These are phyloP conservation scores for Endocalyx cinctus DNA, from an alignment of 2,329 filamentous ascomycete species.

Conservation along the genomic window DNA sequence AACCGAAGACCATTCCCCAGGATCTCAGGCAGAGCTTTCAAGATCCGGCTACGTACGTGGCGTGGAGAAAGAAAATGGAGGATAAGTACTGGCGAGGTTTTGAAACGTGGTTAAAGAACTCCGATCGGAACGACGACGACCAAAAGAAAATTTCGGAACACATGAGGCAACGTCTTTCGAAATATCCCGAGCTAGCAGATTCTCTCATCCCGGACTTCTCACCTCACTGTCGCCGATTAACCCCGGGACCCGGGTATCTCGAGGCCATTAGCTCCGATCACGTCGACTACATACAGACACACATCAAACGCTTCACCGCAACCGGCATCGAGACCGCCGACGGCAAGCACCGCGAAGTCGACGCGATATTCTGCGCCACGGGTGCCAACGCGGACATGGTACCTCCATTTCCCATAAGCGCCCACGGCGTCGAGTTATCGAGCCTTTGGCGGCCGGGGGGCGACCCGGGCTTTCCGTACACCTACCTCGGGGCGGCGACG, in stretches of 20 bases:
- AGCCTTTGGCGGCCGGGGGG: conserved; percentile 53
- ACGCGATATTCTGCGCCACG: conserved; percentile 64
- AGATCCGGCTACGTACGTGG: conserved; percentile 57
- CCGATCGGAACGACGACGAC: conserved; percentile 41
- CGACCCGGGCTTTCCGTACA: conserved; percentile 59
- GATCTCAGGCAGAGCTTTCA: conserved; percentile 53
- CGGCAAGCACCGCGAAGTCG: conserved; percentile 51
- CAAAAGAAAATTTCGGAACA: conserved; percentile 43
- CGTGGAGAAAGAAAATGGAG: conserved; percentile 54
- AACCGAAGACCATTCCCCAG: conserved; percentile 48
- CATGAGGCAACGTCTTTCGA: conserved; percentile 49
- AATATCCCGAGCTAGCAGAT: conserved; percentile 52
- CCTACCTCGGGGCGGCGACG: conserved; percentile 59
- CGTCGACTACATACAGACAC: conserved; percentile 54
- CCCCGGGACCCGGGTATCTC: conserved; percentile 63
- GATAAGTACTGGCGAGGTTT: conserved; percentile 60
- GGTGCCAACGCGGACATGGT: conserved; percentile 58
- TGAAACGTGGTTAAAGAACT: conserved; percentile 47
- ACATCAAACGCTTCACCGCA: conserved; percentile 53
- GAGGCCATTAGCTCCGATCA: conserved; percentile 59
- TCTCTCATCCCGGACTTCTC: conserved; percentile 59
- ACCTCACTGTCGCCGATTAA: conserved; percentile 60
- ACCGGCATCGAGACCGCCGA: conserved; percentile 58
- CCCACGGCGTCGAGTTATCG: conserved; percentile 48
- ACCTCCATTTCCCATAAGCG: conserved; percentile 57